Evolutionary conservation across 371 early-diverging fungal species (phyloP).

Genomic region (Lichtheimia ornata): DNA sequence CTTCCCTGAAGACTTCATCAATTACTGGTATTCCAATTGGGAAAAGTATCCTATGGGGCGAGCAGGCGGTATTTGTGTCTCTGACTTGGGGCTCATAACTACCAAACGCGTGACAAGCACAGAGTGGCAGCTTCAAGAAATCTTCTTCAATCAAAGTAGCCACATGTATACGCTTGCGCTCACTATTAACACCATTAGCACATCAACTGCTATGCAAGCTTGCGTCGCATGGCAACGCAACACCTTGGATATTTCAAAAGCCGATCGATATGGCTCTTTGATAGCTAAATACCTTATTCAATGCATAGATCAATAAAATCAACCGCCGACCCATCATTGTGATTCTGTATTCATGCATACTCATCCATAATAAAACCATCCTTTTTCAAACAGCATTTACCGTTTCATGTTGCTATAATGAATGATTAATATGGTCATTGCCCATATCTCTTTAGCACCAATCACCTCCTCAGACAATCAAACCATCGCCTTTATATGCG

Average conservation of each 20-base stretch:
- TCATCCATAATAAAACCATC: too few species aligned
- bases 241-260: constrained; percentile 15
- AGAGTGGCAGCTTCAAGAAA: not conserved
- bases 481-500: too few species aligned
- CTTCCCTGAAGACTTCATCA: constrained; percentile 30
- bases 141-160: constrained; percentile 42
- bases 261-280: constrained; percentile 1
- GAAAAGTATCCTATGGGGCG: constrained; percentile 24
- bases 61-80: constrained; percentile 38
- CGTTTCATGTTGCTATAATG: too few species aligned
- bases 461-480: too few species aligned
- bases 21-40: constrained; percentile 22
- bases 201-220: constrained; percentile 17
- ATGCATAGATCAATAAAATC: not conserved
- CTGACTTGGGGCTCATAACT: constrained; percentile 35
- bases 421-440: too few species aligned
- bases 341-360: too few species aligned
- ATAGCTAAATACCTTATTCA: not conserved
- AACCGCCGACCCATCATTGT: too few species aligned
- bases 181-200: constrained; percentile 24
- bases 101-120: not conserved
- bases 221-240: constrained; percentile 38
- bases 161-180: constrained; percentile 26
- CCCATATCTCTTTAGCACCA: too few species aligned
- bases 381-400: too few species aligned